A percentile compares a stretch with the other conserved stretches of the same genome.
Evolutionary conservation across 2,329 filamentous ascomycete genomes (phyloP).

Genomic region (Helicocarpus griseus): DNA sequence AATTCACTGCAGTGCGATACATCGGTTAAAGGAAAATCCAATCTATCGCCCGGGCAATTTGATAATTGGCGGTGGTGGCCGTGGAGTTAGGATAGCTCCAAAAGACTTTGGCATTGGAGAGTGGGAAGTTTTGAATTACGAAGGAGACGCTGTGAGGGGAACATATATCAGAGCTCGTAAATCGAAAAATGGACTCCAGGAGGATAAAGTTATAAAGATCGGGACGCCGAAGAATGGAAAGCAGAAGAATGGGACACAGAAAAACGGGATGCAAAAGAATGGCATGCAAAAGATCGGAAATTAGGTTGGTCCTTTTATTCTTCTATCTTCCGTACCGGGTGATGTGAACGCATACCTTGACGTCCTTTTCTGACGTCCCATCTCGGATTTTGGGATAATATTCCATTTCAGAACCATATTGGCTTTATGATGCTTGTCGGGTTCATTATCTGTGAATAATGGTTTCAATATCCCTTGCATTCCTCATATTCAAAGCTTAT

Average conservation of each 20-base stretch:
- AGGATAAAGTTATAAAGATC: too few species aligned
- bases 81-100: constrained; percentile 55
- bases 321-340: too few species aligned
- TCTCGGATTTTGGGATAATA: not conserved
- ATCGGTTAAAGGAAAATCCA: constrained; percentile 55
- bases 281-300: not conserved
- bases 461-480: too few species aligned
- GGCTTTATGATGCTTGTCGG: too few species aligned
- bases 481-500: too few species aligned
- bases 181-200: constrained; percentile 7
- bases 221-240: not conserved
- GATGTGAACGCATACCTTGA: too few species aligned
- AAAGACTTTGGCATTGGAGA: constrained; percentile 57
- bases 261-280: not conserved
- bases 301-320: too few species aligned
- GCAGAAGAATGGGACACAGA: not conserved
- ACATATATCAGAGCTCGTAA: constrained; percentile 46
- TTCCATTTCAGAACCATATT: too few species aligned
- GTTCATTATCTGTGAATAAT: too few species aligned
- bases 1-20: constrained; percentile 65
- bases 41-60: constrained; percentile 68
- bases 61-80: constrained; percentile 67
- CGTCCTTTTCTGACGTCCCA: not conserved
- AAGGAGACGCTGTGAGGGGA: constrained; percentile 60
- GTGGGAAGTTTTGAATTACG: constrained; percentile 57